Conservation (phyloP, 306 rosid genomes). For the Ochetophila trinervis region DNA sequence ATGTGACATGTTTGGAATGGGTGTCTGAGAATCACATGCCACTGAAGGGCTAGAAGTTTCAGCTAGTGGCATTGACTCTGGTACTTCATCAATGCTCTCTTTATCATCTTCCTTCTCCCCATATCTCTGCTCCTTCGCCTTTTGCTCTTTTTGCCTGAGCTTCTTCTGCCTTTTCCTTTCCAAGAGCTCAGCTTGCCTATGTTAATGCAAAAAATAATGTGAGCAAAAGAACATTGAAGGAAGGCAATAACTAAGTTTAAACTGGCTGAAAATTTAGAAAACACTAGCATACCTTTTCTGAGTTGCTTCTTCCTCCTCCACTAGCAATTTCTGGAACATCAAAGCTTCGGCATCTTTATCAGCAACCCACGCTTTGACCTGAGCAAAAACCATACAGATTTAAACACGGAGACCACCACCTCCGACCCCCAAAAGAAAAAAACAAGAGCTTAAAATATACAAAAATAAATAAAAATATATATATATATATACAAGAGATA, state of each 20-base stretch:
- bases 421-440: background rate
- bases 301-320: constrained; percentile 92
- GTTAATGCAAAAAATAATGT: constrained; percentile 19
- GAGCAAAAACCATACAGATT: constrained; percentile 16
- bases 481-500: background rate
- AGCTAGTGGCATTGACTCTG: constrained; percentile 32
- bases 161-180: constrained; percentile 75
- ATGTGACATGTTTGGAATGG: constrained; percentile 32
- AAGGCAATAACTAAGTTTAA: background rate
- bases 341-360: constrained; percentile 83
- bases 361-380: constrained; percentile 82
- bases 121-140: constrained; percentile 46
- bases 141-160: constrained; percentile 74
- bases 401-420: constrained; percentile 8
- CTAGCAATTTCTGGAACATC: constrained; percentile 73
- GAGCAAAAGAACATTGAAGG: constrained; percentile 8
- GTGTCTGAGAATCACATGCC: constrained; percentile 32
- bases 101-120: constrained; percentile 42
- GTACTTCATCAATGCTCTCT: constrained; percentile 27
- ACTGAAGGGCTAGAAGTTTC: constrained; percentile 43
- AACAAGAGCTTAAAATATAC: background rate
- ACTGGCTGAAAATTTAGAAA: background rate
- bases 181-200: constrained; percentile 68
- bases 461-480: background rate
- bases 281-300: constrained; percentile 60